Evolutionary conservation across 257 asterid genomes (phyloP).

Genomic region (Knoxia roxburghii): DNA sequence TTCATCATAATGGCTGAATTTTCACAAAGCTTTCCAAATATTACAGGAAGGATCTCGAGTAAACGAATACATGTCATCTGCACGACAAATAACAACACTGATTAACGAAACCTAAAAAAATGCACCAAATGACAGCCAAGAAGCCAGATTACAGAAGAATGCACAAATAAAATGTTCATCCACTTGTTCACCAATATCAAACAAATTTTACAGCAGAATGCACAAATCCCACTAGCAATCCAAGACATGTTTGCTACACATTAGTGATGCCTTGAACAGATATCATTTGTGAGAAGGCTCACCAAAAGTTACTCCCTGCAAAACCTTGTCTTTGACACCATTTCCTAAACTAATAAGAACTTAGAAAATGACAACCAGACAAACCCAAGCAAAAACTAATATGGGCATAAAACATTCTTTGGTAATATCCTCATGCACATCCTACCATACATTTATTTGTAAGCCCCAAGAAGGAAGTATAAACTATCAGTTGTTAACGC

Average conservation of each 20-base stretch:
- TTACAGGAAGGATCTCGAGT: conserved; percentile 74
- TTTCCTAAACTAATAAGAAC: neutral
- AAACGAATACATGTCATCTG: conserved; percentile 93
- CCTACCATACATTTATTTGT: neutral
- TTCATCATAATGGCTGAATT: conserved; percentile 32
- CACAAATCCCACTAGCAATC: neutral
- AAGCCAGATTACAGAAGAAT: neutral
- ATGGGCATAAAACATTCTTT: neutral
- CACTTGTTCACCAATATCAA: conserved; percentile 1
- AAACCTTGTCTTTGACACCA: neutral
- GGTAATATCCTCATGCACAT: neutral
- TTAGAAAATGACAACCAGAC: neutral
- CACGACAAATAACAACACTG: conserved; percentile 21
- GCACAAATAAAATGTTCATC: neutral
- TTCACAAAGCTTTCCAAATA: conserved; percentile 50
- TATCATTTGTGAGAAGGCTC: neutral
- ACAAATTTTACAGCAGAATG: neutral
- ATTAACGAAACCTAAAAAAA: neutral
- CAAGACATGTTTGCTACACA: neutral
- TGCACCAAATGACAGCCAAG: neutral
- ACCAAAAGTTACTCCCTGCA: neutral
- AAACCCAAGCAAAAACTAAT: neutral
- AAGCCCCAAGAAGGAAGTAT: neutral
- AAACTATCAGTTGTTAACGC: neutral
- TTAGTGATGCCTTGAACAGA: neutral